Evolutionary conservation across 257 asterid species (phyloP).

Genomic region (Solanum sitiens): DNA sequence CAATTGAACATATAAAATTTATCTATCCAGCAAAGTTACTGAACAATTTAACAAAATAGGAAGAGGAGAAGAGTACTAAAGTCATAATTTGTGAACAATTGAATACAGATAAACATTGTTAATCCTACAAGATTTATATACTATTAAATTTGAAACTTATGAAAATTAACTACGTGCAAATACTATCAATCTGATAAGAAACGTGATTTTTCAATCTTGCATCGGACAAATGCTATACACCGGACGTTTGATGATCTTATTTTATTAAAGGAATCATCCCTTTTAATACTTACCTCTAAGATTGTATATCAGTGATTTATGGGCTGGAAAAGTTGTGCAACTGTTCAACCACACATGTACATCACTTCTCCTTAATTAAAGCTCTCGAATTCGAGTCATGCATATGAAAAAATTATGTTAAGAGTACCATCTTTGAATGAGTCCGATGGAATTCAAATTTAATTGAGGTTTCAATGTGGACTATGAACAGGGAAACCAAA

Average conservation of each 20-base stretch:
- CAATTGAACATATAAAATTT: too few species aligned
- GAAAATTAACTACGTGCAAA: neutral
- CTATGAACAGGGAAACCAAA: too few species aligned
- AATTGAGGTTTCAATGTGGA: accelerated
- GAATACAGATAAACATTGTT: neutral
- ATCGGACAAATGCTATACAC: neutral
- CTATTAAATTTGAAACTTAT: neutral
- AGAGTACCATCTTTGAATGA: accelerated
- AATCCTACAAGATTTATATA: too few species aligned
- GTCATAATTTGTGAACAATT: neutral
- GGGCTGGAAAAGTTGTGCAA: neutral
- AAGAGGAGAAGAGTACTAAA: too few species aligned
- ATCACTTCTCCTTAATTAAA: neutral
- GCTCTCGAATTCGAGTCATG: accelerated
- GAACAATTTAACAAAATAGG: neutral
- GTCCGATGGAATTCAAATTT: accelerated
- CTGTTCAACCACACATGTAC: neutral
- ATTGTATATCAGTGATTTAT: neutral
- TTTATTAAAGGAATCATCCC: neutral
- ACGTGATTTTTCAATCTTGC: neutral
- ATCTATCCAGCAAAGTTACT: too few species aligned
- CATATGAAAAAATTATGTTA: too few species aligned
- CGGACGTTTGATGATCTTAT: neutral
- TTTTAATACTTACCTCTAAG: neutral
- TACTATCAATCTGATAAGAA: neutral